phyloP scores from a whole-genome alignment of 192 early-diverging fungal species.

The Umbelopsis sp. region DNA sequence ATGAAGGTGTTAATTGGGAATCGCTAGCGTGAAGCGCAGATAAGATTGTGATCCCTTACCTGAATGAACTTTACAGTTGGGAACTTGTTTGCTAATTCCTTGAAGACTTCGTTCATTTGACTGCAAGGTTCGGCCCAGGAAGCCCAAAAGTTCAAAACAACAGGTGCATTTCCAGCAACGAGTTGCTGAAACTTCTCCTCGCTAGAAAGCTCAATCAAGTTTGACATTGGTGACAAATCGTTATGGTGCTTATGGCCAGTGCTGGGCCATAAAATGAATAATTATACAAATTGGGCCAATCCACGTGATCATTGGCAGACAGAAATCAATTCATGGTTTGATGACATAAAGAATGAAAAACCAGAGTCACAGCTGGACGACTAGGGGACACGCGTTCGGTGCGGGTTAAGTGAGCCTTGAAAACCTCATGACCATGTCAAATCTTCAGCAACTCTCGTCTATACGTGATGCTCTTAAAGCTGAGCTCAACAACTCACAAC shows the following conservation, averaged over 20 bases:
- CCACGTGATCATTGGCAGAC: no score
- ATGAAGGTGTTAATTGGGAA: background rate
- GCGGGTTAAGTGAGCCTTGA: background rate
- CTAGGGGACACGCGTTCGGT: slow-evolving; percentile 9
- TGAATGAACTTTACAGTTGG: slow-evolving; percentile 74
- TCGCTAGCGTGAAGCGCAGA: background rate
- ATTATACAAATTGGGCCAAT: no score
- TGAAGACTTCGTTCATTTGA: slow-evolving; percentile 93
- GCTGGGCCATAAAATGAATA: background rate
- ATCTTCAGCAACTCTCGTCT: slow-evolving; percentile 42
- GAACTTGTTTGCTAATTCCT: slow-evolving; percentile 80
- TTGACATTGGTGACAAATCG: slow-evolving; percentile 32
- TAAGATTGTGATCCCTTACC: slow-evolving; percentile 47
- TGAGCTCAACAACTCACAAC: slow-evolving; percentile 65
- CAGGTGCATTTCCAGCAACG: slow-evolving; percentile 39
- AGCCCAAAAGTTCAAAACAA: slow-evolving; percentile 91
- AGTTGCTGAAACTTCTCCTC: slow-evolving; percentile 47
- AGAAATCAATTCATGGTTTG: no score
- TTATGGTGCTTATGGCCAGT: background rate
- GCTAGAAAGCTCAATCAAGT: slow-evolving; percentile 46
- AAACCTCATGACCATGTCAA: slow-evolving; percentile 12
- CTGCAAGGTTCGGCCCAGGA: slow-evolving; percentile 85
- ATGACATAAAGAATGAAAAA: no score
- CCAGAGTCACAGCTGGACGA: background rate
- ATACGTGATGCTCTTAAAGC: slow-evolving; percentile 65